Evolutionary conservation across 352 stramenopile species (phyloP).

Genomic region (Sclerospora graminicola): DNA sequence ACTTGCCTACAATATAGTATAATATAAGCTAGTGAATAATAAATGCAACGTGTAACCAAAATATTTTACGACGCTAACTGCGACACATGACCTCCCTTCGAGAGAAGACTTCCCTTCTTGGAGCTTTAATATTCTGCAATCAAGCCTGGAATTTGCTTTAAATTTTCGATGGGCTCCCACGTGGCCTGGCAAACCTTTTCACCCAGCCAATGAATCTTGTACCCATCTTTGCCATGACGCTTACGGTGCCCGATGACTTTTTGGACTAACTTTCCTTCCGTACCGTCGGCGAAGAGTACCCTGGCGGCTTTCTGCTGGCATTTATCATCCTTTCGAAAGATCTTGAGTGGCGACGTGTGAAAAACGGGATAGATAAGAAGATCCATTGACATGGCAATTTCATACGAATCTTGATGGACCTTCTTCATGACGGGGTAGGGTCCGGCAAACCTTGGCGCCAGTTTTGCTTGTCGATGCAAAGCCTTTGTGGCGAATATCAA

Average conservation of each 20-base stretch:
- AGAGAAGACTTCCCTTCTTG: background rate
- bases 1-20: too few species aligned
- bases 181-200: background rate
- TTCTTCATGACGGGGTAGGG: conserved; percentile 1
- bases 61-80: background rate
- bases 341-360: conserved; percentile 4
- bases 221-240: background rate
- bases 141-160: conserved; percentile 1
- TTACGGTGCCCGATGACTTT: conserved; percentile 5
- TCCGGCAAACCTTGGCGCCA: conserved; percentile 4
- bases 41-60: too few species aligned
- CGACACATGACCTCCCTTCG: conserved; percentile 4
- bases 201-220: conserved; percentile 4
- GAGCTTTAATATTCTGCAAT: background rate
- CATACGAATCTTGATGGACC: conserved; percentile 1
- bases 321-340: background rate
- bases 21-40: too few species aligned
- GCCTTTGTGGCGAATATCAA: conserved; percentile 7
- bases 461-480: background rate
- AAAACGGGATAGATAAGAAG: conserved; percentile 4
- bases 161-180: background rate
- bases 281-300: background rate
- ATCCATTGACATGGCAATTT: conserved; percentile 1
- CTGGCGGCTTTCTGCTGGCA: background rate
- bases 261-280: conserved; percentile 4